Evolutionary conservation across 495 filamentous ascomycete species (phyloP), one percentile per base, ranked within the genome.

Genomic region (Penicillium bovifimosum): DNA sequence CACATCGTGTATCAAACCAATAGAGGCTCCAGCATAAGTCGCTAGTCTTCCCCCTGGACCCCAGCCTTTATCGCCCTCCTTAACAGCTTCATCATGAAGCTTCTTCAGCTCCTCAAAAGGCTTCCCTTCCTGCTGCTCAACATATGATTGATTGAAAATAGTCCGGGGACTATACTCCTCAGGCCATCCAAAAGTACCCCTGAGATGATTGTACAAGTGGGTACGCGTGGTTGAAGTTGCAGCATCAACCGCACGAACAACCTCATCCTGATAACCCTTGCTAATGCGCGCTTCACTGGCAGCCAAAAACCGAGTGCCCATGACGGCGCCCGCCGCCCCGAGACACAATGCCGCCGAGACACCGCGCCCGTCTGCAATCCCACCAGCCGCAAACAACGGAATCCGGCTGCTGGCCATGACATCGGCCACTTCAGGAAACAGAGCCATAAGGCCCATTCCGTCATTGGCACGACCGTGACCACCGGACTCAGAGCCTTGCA

Each of bases 251-350:
- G 83, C 80, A 2, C 75, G 63, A 2, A 90, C 42, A 24, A 92
- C 66, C 42, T 83, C 79, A 45, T 81, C 62, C 52, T 76, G 79
- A 59, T 86, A 86, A 13, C 80, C 85, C 13, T 68, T 64, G 9
- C 74, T 71, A 27, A 87, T 82, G 5, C 73, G 71, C 3, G 86
- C 82, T 59, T 93, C 88, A 0, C 50, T 59, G 0, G 85, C 63
- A n/a, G 85, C 81, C 17, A 89, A 74, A 58, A 88, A 85, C 47
- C 85, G 74, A 26, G 88, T 91, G 3, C 88, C 88, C 69, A 93
- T 72, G 0, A 79, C 86, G 3, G 76, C 79, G 2, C 77, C 88
- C 4, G 75, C 75, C 1, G 88, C 88, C 16, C 86, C 88, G 1
- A 91, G 68, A 17, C 75, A 76, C 40, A 91, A 51, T 3, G 78